Conservation (phyloP, 2,329 filamentous ascomycete species). For the Alternaria ethzedia region DNA sequence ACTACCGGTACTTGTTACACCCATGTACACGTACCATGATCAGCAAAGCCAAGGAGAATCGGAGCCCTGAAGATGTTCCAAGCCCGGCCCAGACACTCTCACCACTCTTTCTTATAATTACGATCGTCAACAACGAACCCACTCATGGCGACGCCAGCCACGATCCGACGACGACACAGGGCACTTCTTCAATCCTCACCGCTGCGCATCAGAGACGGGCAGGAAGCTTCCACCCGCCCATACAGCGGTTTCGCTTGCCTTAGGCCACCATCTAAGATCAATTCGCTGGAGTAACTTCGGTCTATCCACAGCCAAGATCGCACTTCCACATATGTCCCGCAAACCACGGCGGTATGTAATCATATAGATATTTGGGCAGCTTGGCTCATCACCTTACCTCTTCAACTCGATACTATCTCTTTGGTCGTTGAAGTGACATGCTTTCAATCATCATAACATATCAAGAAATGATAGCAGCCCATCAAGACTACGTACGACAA, state of each 20-base stretch:
- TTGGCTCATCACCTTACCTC: background rate
- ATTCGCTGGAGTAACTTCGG: background rate
- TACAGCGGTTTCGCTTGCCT: background rate
- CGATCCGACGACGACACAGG: background rate
- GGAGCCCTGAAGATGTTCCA: background rate
- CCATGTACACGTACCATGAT: background rate
- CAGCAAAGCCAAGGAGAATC: background rate
- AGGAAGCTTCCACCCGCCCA: background rate
- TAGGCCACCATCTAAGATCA: background rate
- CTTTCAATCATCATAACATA: fast-evolving
- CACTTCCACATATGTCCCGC: background rate
- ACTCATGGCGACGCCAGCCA: background rate
- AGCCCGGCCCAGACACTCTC: background rate
- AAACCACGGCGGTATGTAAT: background rate
- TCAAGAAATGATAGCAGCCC: background rate
- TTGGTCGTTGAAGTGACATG: background rate
- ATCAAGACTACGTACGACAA: background rate
- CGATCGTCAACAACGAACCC: background rate
- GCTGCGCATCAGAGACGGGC: background rate
- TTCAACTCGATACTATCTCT: background rate
- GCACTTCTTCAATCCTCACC: background rate
- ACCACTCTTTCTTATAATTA: background rate
- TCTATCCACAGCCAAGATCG: background rate
- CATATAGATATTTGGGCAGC: background rate
- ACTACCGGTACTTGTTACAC: background rate